Evolutionary conservation across 768 basidiomycete genomes (phyloP).

Genomic region (Suillus alpinus): DNA sequence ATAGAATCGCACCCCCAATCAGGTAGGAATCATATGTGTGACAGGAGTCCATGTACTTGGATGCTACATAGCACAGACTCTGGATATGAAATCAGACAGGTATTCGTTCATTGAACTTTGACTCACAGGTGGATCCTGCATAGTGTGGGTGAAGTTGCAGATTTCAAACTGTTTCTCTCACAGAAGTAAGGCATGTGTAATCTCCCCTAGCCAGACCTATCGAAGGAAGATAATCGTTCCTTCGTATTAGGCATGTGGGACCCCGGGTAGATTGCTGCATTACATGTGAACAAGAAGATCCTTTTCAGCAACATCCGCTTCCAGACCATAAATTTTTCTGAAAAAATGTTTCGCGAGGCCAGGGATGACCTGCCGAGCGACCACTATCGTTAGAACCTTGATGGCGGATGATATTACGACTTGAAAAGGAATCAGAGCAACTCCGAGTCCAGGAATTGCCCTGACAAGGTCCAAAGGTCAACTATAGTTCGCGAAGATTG

Average conservation of each 20-base stretch:
- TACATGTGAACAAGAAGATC: too few relatives aligned
- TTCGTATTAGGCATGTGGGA: background rate
- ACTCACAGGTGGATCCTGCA: background rate
- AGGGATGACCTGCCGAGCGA: conserved; percentile 22
- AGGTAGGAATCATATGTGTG: background rate
- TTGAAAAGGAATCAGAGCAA: background rate
- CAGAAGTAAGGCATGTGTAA: background rate
- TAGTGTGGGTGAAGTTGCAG: background rate
- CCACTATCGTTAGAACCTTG: conserved; percentile 17
- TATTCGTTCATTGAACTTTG: background rate
- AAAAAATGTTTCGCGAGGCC: conserved; percentile 12
- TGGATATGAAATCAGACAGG: background rate
- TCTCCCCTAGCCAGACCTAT: too few relatives aligned
- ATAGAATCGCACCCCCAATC: background rate
- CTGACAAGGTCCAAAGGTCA: conserved; percentile 30
- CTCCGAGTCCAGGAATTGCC: background rate
- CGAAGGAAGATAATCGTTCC: too few relatives aligned
- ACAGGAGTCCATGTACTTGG: background rate
- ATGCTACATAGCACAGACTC: background rate
- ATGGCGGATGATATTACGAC: background rate
- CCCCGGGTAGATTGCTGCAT: background rate
- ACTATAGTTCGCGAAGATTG: conserved; percentile 42
- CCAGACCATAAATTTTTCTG: background rate
- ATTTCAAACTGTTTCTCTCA: background rate
- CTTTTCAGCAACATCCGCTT: too few relatives aligned